Evolutionary conservation across 192 early-diverging fungal genomes (phyloP).

Genomic region (Rhizoclosmatium sp.): DNA sequence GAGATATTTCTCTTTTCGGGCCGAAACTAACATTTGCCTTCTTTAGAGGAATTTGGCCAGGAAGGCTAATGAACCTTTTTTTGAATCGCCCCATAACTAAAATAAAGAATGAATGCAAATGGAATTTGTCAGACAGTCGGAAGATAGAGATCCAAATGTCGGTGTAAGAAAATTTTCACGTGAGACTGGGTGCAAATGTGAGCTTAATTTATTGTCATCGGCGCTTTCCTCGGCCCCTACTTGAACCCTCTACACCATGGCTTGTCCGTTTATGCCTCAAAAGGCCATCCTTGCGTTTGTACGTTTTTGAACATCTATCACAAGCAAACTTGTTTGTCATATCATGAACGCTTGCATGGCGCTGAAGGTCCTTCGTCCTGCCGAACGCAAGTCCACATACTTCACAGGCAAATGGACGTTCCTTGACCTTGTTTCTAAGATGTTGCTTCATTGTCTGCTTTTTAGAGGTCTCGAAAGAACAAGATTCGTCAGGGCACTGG

Average conservation of each 20-base stretch:
- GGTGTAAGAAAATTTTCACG: too few species aligned
- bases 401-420: not conserved
- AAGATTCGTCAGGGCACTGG: not conserved
- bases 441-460: constrained; percentile 13
- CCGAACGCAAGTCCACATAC: not conserved
- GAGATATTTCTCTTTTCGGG: constrained; percentile 71
- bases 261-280: constrained; percentile 7
- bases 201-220: too few species aligned
- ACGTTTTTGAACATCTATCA: not conserved
- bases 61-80: constrained; percentile 42
- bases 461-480: not conserved
- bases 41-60: constrained; percentile 52
- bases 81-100: too few species aligned
- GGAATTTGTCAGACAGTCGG: too few species aligned
- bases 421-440: not conserved
- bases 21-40: not conserved
- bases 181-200: too few species aligned
- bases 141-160: too few species aligned
- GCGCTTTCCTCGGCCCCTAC: too few species aligned
- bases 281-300: constrained; percentile 29
- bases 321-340: not conserved
- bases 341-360: constrained; percentile 20
- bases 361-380: constrained; percentile 13
- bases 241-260: not conserved
- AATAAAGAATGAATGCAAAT: too few species aligned